Base-by-base conservation (phyloP, 495 filamentous ascomycete species). In the Penicillium verhagenii region DNA sequence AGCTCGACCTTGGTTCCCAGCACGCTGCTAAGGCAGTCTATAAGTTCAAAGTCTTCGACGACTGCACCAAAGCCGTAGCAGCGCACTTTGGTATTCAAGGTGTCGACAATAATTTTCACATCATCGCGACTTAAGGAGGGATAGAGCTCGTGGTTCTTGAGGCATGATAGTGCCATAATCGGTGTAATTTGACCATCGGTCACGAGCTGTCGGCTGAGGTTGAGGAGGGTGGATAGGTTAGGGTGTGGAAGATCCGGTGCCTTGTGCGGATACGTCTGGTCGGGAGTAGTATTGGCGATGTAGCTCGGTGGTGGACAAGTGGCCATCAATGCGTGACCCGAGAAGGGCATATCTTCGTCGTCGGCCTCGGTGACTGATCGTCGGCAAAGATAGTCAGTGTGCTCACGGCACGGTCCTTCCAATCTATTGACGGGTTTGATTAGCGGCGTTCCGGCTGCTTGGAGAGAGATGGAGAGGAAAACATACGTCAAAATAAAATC, bases 401-500 rank as follows among this genome's bases (percentile, higher is more conserved):
- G 94, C 64, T 94, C 89, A 79, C 95, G 93, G 80, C 94, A 98
- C 9, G 91, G 91, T 59, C 84, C 83, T 80, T 98, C 94, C 71
- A 98, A 86, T 70, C 93, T 97, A 72, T 66, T 43, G 25, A 14
- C 19, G 29, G 39, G 10, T 16, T 47, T 50, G 26, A 63, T 66
- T 60, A 60, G 64, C 38, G 48, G 47, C n/a, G 7, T 25, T 40
- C 45, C n/a, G 18, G 25, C n/a, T 26, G 35, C 33, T 20, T 14
- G 37, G 42, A 19, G 42, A 43, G 33, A 35, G 31, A 58, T 51
- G 65, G n/a, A n/a, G n/a, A n/a, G n/a, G n/a, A n/a, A n/a, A n/a
- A 83, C 90, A 76, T 90, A 97, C 91, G 88, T 90, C 74, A 97
- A 82, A 47, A 97, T 92, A 78, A 97, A 97, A 68, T 97, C 92